Conservation (phyloP, 805 yeast genomes). For the Zygotorulaspora sp. region DNA sequence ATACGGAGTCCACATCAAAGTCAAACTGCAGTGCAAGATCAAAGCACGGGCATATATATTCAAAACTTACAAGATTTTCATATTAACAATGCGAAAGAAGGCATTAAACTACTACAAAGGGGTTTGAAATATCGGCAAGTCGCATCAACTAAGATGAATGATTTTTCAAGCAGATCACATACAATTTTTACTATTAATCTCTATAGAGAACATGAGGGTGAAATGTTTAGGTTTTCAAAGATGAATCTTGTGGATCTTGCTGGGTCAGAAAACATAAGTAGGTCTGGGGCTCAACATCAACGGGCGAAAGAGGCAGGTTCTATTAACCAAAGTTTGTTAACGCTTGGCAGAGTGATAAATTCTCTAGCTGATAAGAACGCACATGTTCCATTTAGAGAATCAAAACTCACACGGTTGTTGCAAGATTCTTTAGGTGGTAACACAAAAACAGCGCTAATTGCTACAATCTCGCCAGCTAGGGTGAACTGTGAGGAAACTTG, state of each 20-base stretch:
- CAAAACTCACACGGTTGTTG: conserved; percentile 66
- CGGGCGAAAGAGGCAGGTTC: conserved; percentile 93
- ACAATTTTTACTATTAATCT: conserved; percentile 66
- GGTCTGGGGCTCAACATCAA: conserved; percentile 82
- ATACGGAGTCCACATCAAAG: conserved; percentile 14
- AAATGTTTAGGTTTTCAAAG: conserved; percentile 54
- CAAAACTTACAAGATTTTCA: conserved; percentile 63
- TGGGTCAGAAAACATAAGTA: conserved; percentile 84
- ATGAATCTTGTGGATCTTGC: conserved; percentile 91
- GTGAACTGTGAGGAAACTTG: conserved; percentile 74
- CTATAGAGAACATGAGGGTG: conserved; percentile 47
- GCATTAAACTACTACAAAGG: conserved; percentile 48
- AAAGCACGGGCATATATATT: conserved; percentile 42
- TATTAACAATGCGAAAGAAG: conserved; percentile 51
- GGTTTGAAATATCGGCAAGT: conserved; percentile 61
- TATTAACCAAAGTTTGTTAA: conserved; percentile 80
- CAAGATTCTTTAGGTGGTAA: conserved; percentile 85
- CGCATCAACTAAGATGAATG: conserved; percentile 71
- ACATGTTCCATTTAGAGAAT: conserved; percentile 84
- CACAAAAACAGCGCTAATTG: conserved; percentile 81
- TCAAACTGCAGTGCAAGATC: conserved; percentile 13
- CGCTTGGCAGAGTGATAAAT: conserved; percentile 86
- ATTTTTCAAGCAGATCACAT: conserved; percentile 69
- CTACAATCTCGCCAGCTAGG: conserved; percentile 81
- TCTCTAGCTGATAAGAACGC: conserved; percentile 55